phyloP scores from a whole-genome alignment of 306 rosid species.

The Fagus sylvatica region DNA sequence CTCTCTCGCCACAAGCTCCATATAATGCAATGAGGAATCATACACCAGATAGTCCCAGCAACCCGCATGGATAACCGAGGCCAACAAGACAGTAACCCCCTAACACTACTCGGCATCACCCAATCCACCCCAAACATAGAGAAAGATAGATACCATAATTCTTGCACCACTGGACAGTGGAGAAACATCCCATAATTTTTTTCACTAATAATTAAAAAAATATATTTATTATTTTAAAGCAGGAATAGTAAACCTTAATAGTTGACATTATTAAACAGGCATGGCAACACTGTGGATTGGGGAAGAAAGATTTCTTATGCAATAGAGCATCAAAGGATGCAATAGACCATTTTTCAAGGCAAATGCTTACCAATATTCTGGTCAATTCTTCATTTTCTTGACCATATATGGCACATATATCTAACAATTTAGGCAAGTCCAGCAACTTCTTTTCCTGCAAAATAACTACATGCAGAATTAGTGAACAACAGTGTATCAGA shows the following conservation, averaged over 20 bases:
- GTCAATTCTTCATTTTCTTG: conserved; percentile 89
- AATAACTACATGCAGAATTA: conserved; percentile 73
- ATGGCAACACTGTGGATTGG: background rate
- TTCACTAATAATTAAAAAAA: background rate
- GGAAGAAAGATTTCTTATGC: background rate
- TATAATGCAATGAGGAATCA: too few species aligned
- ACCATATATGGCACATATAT: conserved; percentile 85
- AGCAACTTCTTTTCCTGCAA: conserved; percentile 95
- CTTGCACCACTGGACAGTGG: too few species aligned
- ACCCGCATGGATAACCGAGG: too few species aligned
- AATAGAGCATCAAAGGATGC: background rate
- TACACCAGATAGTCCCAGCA: too few species aligned
- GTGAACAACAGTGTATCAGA: conserved; percentile 50
- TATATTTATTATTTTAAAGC: background rate
- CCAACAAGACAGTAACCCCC: too few species aligned
- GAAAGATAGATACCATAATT: too few species aligned
- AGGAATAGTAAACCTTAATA: too few species aligned
- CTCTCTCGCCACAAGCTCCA: too few species aligned
- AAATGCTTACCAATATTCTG: conserved; percentile 60
- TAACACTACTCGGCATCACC: too few species aligned
- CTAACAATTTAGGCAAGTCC: conserved; percentile 86
- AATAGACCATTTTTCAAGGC: conserved; percentile 1
- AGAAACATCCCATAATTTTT: background rate
- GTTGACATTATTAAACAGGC: background rate
- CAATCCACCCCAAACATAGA: too few species aligned